Base-by-base conservation (phyloP, 306 rosid genomes). In the Amphicarpaea edgeworthii region DNA sequence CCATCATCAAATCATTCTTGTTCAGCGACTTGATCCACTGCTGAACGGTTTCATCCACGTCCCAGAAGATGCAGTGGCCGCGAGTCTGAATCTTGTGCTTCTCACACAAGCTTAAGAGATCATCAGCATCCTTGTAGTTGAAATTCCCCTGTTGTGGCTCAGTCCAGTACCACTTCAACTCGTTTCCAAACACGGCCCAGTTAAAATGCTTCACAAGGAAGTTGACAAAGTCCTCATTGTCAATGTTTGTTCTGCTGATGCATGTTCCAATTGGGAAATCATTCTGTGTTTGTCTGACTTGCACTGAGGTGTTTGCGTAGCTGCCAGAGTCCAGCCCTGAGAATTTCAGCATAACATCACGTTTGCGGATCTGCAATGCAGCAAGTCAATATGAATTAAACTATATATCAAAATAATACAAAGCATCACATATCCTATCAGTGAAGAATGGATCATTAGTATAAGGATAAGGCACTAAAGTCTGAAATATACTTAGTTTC, bases 51-150 rank as follows among this genome's bases (percentile, higher is more conserved):
- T 38, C 84, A 14, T 89, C 92, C 37, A 92, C 96, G 66, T 92
- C 99, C 98, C 98, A 96, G 82, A 92, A 93, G 83, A 96, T 96
- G 53, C 99, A 90, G 62, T 93, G 97, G 14, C 98, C 99, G 1
- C 99, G 93, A 24, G 92, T 79, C 37, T 84, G 72, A 71, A 96
- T 92, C 38, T 84, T 84, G 89, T 89, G 53, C 75, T 79, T 88
- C 69, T 85, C 65, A 67, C 98, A 96, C 49, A 89, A 59, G 77
- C 62, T 83, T 68, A 93, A 59, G 45, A 96, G 72, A 70, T 90
- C 99, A 79, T 96, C 97, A 4, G 98, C 97, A n/a, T 96, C 99
- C 67, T 81, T 86, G 83, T 93, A 89, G 80, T 93, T 92, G 58
- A 92, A 81, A 32, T 77, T 96, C 60, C 98, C 99, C 66, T 82